A percentile compares a stretch with the other conserved stretches of the same genome.
These are phyloP conservation scores for Hypomyces rosellus DNA, from an alignment of 2,329 filamentous ascomycete genomes.

Conservation along the genomic window DNA sequence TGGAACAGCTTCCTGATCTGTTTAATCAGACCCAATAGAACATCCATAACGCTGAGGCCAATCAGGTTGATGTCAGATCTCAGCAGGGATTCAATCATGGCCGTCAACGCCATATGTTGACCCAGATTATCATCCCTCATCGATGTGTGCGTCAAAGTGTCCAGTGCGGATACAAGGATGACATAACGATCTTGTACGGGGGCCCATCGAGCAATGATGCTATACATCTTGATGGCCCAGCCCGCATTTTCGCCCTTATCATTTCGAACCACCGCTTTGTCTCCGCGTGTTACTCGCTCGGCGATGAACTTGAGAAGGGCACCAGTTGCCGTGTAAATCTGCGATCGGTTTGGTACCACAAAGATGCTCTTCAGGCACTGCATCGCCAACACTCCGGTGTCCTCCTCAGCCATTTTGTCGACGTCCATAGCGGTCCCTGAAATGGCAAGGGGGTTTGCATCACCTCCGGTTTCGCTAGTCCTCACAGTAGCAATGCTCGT, in stretches of 20 bases:
- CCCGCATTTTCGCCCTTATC: conserved; percentile 38
- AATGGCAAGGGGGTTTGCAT: conserved; percentile 65
- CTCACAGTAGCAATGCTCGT: conserved; percentile 74
- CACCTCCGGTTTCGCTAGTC: conserved; percentile 54
- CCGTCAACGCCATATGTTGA: conserved; percentile 68
- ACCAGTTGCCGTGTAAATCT: conserved; percentile 70
- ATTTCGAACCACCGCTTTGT: conserved; percentile 46
- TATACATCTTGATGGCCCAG: conserved; percentile 80
- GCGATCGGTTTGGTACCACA: conserved; percentile 69
- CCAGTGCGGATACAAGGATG: conserved; percentile 76
- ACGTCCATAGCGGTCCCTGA: conserved; percentile 78
- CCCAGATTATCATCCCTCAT: conserved; percentile 65
- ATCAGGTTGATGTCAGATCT: conserved; percentile 90
- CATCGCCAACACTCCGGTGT: conserved; percentile 76
- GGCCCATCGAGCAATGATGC: conserved; percentile 76
- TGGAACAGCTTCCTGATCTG: conserved; percentile 76
- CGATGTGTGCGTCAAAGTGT: conserved; percentile 62
- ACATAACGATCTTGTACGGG: conserved; percentile 93
- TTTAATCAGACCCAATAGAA: conserved; percentile 76
- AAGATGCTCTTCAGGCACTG: conserved; percentile 86
- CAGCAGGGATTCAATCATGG: conserved; percentile 74
- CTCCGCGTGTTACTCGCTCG: conserved; percentile 47
- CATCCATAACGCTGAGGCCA: conserved; percentile 92
- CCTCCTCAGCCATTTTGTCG: conserved; percentile 83
- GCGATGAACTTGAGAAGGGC: conserved; percentile 71